phyloP scores from a whole-genome alignment of 768 basidiomycete species.

The Leccinellum luteum region DNA sequence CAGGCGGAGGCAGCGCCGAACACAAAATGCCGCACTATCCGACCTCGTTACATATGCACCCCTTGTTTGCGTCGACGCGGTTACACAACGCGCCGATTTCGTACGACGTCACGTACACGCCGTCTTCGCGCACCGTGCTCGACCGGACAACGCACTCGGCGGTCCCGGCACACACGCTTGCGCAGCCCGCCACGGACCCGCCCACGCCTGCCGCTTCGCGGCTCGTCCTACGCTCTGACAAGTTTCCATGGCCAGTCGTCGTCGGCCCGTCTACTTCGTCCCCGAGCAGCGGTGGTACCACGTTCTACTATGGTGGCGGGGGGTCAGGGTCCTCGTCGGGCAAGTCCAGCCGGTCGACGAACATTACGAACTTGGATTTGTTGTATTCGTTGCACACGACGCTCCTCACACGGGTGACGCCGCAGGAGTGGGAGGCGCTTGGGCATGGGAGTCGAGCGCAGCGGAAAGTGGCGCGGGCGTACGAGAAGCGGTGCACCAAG shows the following conservation, averaged over 20 bases:
- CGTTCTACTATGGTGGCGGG: conserved; percentile 24
- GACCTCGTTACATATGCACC: conserved; percentile 57
- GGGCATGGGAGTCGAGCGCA: conserved; percentile 55
- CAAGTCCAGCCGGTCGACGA: conserved; percentile 23
- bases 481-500: conserved; percentile 57
- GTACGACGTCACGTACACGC: conserved; percentile 56
- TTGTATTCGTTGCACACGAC: conserved; percentile 58
- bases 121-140: conserved; percentile 55
- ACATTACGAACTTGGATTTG: conserved; percentile 62
- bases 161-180: conserved; percentile 53
- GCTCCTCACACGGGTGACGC: conserved; percentile 54
- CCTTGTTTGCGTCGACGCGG: conserved; percentile 55
- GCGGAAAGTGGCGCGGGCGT: conserved; percentile 57
- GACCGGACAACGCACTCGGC: conserved; percentile 53
- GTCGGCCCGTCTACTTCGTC: conserved; percentile 38
- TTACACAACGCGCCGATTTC: conserved; percentile 59
- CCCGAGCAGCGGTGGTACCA: conserved; percentile 15
- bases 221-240: conserved; percentile 52
- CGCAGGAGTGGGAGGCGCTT: conserved; percentile 62
- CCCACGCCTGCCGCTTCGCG: conserved; percentile 43
- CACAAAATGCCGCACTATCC: conserved; percentile 20
- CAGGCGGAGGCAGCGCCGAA: conserved; percentile 26
- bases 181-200: conserved; percentile 65
- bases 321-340: conserved; percentile 12
- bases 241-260: conserved; percentile 61